Conservation (phyloP, 305 asterid species). For the Fraxinus paxiana region DNA sequence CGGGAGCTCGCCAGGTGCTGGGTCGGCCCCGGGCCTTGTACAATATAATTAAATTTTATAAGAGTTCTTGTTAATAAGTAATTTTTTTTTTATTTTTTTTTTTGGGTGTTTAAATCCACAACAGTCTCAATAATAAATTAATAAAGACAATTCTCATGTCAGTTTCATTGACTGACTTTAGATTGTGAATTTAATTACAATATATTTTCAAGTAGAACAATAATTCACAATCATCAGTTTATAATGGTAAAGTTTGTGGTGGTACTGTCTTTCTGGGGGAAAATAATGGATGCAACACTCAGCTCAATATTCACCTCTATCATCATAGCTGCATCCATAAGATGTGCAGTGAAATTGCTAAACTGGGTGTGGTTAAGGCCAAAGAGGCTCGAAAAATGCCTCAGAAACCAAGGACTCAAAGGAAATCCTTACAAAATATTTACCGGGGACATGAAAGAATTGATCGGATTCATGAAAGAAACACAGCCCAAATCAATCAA, state of each 20-base stretch:
- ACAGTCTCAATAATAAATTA: too few species aligned
- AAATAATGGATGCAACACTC: constrained; percentile 18
- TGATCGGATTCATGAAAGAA: background rate
- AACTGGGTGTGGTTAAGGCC: constrained; percentile 40
- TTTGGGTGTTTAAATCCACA: background rate
- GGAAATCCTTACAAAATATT: constrained; percentile 31
- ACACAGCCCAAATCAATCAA: constrained; percentile 16
- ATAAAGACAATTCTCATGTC: background rate
- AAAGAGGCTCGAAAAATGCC: constrained; percentile 29
- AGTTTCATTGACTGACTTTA: background rate
- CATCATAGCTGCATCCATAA: constrained; percentile 8
- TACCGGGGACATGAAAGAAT: constrained; percentile 29
- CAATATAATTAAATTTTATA: too few species aligned
- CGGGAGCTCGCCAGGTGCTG: too few species aligned
- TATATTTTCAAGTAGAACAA: background rate
- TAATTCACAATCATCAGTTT: background rate
- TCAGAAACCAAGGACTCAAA: constrained; percentile 29
- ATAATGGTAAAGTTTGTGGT: background rate
- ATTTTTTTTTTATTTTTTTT: too few species aligned
- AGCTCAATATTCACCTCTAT: constrained; percentile 17
- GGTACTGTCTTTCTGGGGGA: background rate
- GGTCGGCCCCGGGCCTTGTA: too few species aligned
- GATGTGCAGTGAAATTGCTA: constrained; percentile 21
- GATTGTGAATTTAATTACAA: background rate
- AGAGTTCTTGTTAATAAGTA: background rate